These are phyloP conservation scores for Melocanna baccifera DNA, from an alignment of 176 grass and related monocot genomes.

Conservation along the genomic window DNA sequence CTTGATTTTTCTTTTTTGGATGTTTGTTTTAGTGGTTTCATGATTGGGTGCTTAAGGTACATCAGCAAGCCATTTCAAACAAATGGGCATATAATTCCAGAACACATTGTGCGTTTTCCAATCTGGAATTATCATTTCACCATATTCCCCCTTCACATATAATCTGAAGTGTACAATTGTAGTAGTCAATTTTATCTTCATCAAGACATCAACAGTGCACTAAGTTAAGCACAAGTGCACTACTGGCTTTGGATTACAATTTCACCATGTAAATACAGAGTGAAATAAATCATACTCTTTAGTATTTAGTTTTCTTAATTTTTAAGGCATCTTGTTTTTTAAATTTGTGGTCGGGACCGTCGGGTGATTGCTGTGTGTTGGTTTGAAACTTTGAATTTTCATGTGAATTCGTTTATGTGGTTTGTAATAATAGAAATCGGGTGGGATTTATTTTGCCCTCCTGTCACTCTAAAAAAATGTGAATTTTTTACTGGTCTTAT, in stretches of 20 bases:
- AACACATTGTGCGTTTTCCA: background rate
- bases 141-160: background rate
- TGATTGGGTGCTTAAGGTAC: background rate
- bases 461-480: background rate
- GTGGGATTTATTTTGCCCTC: no score
- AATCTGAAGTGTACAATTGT: background rate
- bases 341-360: background rate
- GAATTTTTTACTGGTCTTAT: background rate
- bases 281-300: background rate
- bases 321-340: background rate
- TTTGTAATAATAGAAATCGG: no score
- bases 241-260: background rate
- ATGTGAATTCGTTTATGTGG: background rate
- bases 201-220: background rate
- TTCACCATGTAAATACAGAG: background rate
- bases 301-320: slow-evolving; percentile 20
- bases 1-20: background rate
- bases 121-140: background rate
- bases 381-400: background rate
- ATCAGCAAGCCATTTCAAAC: background rate
- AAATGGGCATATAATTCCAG: background rate
- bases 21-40: background rate
- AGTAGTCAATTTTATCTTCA: slow-evolving; percentile 1
- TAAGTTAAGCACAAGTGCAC: background rate
- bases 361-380: background rate